Conservation (phyloP, 208 protist genomes). For the Wallacemonas sp. region DNA sequence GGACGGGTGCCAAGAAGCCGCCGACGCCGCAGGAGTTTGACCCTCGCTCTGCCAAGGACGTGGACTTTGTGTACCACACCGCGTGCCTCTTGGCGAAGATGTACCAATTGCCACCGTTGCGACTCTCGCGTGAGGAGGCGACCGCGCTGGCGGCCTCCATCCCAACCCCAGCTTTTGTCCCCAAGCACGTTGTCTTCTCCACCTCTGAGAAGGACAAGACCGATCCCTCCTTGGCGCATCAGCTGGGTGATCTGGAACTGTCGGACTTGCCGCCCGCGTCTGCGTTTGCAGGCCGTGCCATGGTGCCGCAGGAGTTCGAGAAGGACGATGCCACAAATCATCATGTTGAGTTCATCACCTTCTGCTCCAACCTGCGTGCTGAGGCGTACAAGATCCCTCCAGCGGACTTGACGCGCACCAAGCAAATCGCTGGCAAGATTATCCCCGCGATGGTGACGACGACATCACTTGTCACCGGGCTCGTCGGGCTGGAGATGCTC, state of each 20-base stretch:
- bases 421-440: constrained; percentile 97
- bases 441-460: constrained; percentile 99
- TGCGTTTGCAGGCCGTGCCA: constrained; percentile 41
- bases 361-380: constrained; percentile 93
- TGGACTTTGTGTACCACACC: constrained; percentile 84
- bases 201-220: constrained; percentile 76
- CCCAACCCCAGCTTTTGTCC: constrained; percentile 58
- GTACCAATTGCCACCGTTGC: constrained; percentile 53
- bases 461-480: constrained; percentile 98
- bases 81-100: constrained; percentile 67
- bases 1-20: constrained; percentile 90
- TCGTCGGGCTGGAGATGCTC: constrained; percentile 97
- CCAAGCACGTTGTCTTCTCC: constrained; percentile 65
- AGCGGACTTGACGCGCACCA: constrained; percentile 77
- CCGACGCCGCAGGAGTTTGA: constrained; percentile 82
- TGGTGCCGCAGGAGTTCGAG: constrained; percentile 89
- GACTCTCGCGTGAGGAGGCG: constrained; percentile 43
- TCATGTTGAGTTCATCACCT: constrained; percentile 94
- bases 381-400: constrained; percentile 91
- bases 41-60: constrained; percentile 38
- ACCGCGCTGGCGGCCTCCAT: constrained; percentile 40
- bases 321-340: constrained; percentile 94
- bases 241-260: constrained; percentile 38
- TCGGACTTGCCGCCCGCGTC: constrained; percentile 44
- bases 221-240: constrained; percentile 24